These are phyloP conservation scores for Fusarium sp. DNA, from an alignment of 2,329 filamentous ascomycete species.

Conservation along the genomic window DNA sequence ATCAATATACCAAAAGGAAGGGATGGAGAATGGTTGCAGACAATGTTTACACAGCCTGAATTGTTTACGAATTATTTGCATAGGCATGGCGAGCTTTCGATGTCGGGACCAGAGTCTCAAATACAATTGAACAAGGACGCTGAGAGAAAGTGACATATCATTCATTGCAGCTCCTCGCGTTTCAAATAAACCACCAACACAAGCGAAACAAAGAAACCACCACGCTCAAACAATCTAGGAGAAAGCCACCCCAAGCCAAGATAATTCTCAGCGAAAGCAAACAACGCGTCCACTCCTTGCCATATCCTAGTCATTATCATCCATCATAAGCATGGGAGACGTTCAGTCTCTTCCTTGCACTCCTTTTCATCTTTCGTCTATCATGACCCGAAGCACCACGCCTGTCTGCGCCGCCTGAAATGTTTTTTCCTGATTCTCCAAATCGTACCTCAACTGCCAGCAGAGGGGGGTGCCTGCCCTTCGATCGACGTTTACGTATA, in stretches of 20 bases:
- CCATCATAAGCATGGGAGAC: background rate
- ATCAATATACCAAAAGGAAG: background rate
- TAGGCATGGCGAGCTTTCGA: background rate
- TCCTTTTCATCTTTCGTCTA: constrained; percentile 1
- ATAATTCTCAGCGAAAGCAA: background rate
- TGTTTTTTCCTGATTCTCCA: background rate
- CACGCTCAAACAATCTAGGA: constrained; percentile 8
- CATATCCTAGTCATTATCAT: background rate
- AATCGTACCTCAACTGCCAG: background rate
- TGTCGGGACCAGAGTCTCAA: background rate
- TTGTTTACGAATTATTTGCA: background rate
- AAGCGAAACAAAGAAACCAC: background rate
- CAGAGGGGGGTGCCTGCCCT: background rate
- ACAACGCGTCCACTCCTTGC: background rate
- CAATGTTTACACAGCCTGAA: background rate
- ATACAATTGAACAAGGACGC: background rate
- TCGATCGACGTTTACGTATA: background rate
- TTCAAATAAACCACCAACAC: constrained; percentile 7
- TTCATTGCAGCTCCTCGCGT: background rate
- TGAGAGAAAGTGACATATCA: background rate
- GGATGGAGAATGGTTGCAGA: background rate
- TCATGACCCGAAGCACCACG: background rate
- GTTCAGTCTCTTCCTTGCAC: background rate
- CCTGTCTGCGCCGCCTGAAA: background rate
- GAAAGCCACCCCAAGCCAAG: background rate